A percentile compares a stretch with the other conserved stretches of the same genome.
Evolutionary conservation across 2,329 filamentous ascomycete genomes (phyloP).

Genomic region (Cladophialophora exuberans): DNA sequence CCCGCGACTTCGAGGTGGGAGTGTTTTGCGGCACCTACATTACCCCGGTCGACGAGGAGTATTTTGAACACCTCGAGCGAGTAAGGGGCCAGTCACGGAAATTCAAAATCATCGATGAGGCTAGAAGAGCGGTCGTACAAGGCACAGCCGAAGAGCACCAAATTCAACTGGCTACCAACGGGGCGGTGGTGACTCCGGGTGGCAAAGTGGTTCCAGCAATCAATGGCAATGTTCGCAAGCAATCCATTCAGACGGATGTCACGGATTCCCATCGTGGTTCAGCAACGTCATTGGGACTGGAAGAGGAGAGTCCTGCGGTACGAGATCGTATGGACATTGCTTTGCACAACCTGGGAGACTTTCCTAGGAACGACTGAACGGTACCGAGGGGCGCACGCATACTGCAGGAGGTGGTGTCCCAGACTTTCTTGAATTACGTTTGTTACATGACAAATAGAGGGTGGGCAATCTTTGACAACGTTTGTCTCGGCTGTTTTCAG

Average conservation of each 20-base stretch:
- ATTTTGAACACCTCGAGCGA: constrained; percentile 78
- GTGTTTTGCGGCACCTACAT: constrained; percentile 90
- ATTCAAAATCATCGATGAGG: constrained; percentile 66
- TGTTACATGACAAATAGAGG: not conserved
- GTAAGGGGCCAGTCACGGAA: constrained; percentile 72
- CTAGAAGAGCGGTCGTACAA: constrained; percentile 66
- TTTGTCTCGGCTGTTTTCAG: no score
- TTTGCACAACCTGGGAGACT: constrained; percentile 60
- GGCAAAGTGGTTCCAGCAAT: constrained; percentile 61
- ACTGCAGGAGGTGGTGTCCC: not conserved
- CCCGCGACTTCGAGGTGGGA: constrained; percentile 78
- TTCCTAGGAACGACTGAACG: constrained; percentile 34
- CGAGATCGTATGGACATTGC: constrained; percentile 62
- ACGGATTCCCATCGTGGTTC: constrained; percentile 28
- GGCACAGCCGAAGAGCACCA: constrained; percentile 64
- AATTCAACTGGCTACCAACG: constrained; percentile 65
- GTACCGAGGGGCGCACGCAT: not conserved
- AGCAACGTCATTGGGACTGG: constrained; percentile 36
- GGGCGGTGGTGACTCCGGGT: constrained; percentile 59
- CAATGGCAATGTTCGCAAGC: constrained; percentile 30
- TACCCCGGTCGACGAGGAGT: constrained; percentile 75
- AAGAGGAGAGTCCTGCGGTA: constrained; percentile 43
- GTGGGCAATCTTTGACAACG: not conserved
- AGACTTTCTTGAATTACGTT: not conserved
- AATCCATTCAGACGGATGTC: constrained; percentile 16